Base-by-base conservation (phyloP, 108 stramenopile genomes). In the Cylindrotheca closterium region DNA sequence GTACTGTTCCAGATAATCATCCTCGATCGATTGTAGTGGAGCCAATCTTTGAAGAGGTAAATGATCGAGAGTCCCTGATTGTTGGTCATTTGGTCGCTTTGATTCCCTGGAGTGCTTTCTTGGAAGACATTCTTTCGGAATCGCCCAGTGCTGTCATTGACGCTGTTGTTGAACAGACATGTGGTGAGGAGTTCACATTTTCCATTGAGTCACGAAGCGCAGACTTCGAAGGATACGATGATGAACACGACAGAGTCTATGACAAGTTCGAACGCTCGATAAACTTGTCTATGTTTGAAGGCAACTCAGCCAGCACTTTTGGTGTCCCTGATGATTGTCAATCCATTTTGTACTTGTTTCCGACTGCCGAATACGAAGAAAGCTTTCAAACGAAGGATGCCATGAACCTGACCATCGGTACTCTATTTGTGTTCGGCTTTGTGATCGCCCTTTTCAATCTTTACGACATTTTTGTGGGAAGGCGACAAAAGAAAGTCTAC, bases 201-300 rank as follows among this genome's bases (percentile, higher is more conserved):
- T 28, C 42, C 5, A 56, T 91, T 33, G 60, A 62, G 17, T 84
- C 81, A 0, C 60, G 42, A 12, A 21, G 60, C 1, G 83, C 74
- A 25, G 67, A 47, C 18, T 67, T 71, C n/a, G 8, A 85, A 55
- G 87, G 87, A 1, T 61, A 68, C 26, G 83, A 83, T 18, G 87
- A 88, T 56, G 32, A 51, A 18, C 81, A 88, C 51, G 83, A 88
- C 51, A 28, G 32, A 21, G 51, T 58, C 10, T 88, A 78, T 55
- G 57, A 74, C 30, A 22, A 63, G 7, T 56, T 68, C 7, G 46
- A 32, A 37, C 46, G 46, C 15, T 42, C 37, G 7, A 15, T 15
- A 42, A 15, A 7, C 7, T n/a, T n/a, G n/a, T 42, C 15, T 42
- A n/a, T n/a, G n/a, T 7, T 15, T 7, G 2, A 27, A 1, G 34